Conservation (phyloP, 805 yeast species). For the Ogataea ganodermae region DNA sequence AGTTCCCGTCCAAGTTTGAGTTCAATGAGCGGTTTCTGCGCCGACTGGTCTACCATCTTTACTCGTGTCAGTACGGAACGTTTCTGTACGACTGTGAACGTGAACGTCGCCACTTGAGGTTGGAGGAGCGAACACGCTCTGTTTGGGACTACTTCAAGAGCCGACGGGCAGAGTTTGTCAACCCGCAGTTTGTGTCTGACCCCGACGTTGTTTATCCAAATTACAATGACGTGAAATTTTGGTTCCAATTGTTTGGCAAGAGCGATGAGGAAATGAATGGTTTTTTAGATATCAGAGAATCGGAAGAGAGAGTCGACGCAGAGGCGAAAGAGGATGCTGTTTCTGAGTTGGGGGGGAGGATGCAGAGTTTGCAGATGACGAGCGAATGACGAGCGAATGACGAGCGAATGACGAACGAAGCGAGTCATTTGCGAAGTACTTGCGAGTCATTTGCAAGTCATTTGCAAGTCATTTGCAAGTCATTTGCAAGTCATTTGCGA, state of each 20-base stretch:
- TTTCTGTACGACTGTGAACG: constrained; percentile 76
- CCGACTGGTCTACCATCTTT: constrained; percentile 80
- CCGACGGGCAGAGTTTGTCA: constrained; percentile 67
- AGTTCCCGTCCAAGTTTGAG: constrained; percentile 74
- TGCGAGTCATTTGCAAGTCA: too few relatives aligned
- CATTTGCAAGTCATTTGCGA: too few relatives aligned
- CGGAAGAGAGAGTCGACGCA: constrained; percentile 1
- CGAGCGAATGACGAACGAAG: too few relatives aligned
- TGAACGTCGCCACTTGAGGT: constrained; percentile 51
- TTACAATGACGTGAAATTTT: constrained; percentile 70
- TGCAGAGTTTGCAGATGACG: too few relatives aligned
- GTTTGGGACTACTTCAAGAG: constrained; percentile 95
- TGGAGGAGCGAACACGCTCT: constrained; percentile 58
- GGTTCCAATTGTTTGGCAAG: constrained; percentile 85
- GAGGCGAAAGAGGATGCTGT: too few relatives aligned
- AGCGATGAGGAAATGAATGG: constrained; percentile 65
- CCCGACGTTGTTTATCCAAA: constrained; percentile 58
- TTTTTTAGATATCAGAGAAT: too few relatives aligned
- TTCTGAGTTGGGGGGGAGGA: too few relatives aligned
- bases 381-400: too few relatives aligned
- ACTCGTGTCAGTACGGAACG: constrained; percentile 94
- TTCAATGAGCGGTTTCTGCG: constrained; percentile 87
- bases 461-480: too few relatives aligned
- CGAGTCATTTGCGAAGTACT: too few relatives aligned
- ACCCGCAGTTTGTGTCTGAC: constrained; percentile 46